Percentiles rank a stretch among this genome's conserved stretches.
phyloP scores from a whole-genome alignment of 129 eudicot species.

The Pittosporum tobira region DNA sequence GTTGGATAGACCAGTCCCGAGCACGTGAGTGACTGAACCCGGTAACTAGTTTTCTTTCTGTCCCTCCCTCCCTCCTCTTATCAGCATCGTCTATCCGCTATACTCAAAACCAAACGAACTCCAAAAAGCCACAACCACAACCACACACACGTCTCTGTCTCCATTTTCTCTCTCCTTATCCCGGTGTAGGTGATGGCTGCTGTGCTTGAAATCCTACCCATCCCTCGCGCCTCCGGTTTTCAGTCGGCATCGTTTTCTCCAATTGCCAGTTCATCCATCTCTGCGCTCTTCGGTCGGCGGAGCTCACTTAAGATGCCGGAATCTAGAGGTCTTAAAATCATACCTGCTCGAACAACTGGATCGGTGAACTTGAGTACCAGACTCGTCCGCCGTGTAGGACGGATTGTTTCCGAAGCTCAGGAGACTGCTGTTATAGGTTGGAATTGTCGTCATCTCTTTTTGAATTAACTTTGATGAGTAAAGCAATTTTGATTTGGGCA shows the following conservation, averaged over 20 bases:
- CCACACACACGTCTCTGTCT: too few species aligned
- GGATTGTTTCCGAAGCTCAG: conserved; percentile 62
- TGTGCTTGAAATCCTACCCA: background rate
- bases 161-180: too few species aligned
- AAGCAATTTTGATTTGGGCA: background rate
- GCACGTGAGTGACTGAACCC: too few species aligned
- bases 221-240: conserved; percentile 4
- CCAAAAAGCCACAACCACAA: too few species aligned
- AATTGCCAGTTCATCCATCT: conserved; percentile 21
- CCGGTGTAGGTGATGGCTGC: background rate
- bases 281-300: conserved; percentile 24
- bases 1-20: too few species aligned
- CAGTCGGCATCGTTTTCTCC: conserved; percentile 1
- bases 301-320: conserved; percentile 28
- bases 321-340: conserved; percentile 47
- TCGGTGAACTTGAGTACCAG: conserved; percentile 23
- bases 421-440: conserved; percentile 68
- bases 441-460: background rate
- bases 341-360: conserved; percentile 29
- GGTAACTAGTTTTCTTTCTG: too few species aligned
- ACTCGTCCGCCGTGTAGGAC: conserved; percentile 31
- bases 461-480: background rate
- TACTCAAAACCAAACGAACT: too few species aligned
- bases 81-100: too few species aligned
- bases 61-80: too few species aligned